Base-by-base conservation (phyloP, 2,329 filamentous ascomycete genomes). In the Ophiosphaerella narmari region DNA sequence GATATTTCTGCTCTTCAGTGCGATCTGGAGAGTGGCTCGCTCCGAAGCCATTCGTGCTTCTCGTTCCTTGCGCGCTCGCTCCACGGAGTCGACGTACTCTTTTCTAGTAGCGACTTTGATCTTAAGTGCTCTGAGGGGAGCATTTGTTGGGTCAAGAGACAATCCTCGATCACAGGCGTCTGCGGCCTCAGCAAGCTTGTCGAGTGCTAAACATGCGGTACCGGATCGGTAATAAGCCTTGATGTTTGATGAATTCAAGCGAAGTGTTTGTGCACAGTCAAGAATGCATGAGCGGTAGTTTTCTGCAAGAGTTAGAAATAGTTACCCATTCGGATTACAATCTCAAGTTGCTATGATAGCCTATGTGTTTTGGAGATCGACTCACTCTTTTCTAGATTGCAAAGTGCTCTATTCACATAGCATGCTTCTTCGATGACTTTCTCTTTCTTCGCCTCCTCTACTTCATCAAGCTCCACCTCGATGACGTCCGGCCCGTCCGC, bases 141-240 rank as follows among this genome's bases (percentile, higher is more conserved):
- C 79, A 73, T 96, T 97, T 11, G 75, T 69, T 2, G 82, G 72
- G 55, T 95, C 91, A n/a, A 94, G 72, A 2, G 80, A 78, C 2
- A 97, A 78, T 0, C 92, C 94, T 5, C 85, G 82, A 4, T 82
- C 77, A 66, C 88, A 92, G 4, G 90, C 86, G 71, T 96, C 91
- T 59, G 87, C 82, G 2, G 94, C 92, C 75, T 97, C 91, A 18
- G 77, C 73, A 48, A 95, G 78, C 66, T 90, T 90, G 70, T 89
- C 87, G 13, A 97, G 83, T 1, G 87, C 85, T 23, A 96, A 78
- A 48, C 96, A 82, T 4, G 94, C 93, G 52, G 82, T 80, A 2
- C 89, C 84, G 47, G 89, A 91, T 55, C 94, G 88, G 75, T 95
- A 99, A 76, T 87, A 91, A 1, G 94, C 93, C 77, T 99, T 99